These are phyloP conservation scores for Hericium erinaceus DNA, from an alignment of 768 basidiomycete species.

Conservation along the genomic window DNA sequence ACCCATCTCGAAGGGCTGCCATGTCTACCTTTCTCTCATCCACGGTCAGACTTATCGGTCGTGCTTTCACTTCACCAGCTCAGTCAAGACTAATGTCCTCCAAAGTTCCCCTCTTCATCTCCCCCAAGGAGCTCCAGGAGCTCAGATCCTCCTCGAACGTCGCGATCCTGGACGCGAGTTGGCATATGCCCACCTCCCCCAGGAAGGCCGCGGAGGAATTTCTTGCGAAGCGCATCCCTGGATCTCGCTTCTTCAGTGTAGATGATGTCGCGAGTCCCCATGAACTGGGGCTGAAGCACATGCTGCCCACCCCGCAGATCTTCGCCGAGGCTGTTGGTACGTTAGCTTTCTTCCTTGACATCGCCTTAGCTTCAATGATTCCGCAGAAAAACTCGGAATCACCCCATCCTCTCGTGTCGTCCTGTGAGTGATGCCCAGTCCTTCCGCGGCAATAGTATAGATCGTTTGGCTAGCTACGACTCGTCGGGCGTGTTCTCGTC, in stretches of 20 bases:
- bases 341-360: conserved; percentile 18
- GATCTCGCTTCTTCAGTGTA: conserved; percentile 68
- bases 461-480: conserved; percentile 58
- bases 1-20: background rate
- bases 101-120: conserved; percentile 22
- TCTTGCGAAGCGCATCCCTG: conserved; percentile 53
- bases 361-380: background rate
- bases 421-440: conserved; percentile 34
- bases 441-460: background rate
- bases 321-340: conserved; percentile 80
- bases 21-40: background rate
- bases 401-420: conserved; percentile 69
- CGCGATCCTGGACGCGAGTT: conserved; percentile 65
- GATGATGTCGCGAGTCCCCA: conserved; percentile 71
- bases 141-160: conserved; percentile 21
- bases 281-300: conserved; percentile 80
- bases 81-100: conserved; percentile 3
- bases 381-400: conserved; percentile 62
- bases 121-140: conserved; percentile 22
- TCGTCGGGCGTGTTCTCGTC: conserved; percentile 84
- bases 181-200: conserved; percentile 90
- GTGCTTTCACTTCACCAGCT: background rate
- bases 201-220: conserved; percentile 69
- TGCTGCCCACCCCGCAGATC: conserved; percentile 69
- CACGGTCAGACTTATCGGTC: background rate